phyloP scores from a whole-genome alignment of 2,329 filamentous ascomycete genomes.

The Hirsutella minnesotensis region DNA sequence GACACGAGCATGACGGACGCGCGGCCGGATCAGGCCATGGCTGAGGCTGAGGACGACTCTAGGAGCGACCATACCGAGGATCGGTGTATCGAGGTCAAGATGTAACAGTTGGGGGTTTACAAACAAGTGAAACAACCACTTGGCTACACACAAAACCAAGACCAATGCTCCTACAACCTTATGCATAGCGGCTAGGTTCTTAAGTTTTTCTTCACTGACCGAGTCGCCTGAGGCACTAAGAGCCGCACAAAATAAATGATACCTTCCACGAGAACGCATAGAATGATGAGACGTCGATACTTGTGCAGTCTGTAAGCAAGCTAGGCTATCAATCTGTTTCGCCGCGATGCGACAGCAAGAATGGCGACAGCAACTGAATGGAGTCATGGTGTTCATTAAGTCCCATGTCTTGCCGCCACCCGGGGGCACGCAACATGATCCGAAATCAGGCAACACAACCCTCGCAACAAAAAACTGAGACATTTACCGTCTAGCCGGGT shows the following conservation, averaged over 20 bases:
- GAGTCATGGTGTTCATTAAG: background rate
- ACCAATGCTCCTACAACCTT: no score
- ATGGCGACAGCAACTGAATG: background rate
- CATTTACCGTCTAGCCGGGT: background rate
- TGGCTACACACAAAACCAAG: no score
- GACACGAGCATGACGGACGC: slow-evolving; percentile 9
- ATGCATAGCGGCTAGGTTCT: no score
- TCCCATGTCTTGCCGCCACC: background rate
- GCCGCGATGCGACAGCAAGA: slow-evolving; percentile 4
- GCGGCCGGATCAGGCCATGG: slow-evolving; percentile 1
- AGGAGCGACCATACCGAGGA: background rate
- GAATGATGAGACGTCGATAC: slow-evolving; percentile 9
- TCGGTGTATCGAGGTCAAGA: slow-evolving; percentile 2
- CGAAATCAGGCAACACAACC: background rate
- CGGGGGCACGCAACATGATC: background rate
- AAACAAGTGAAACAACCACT: no score
- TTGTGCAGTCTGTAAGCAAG: slow-evolving; percentile 9
- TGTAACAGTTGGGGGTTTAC: background rate
- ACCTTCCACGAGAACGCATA: no score
- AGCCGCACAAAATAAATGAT: background rate
- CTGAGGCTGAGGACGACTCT: slow-evolving; percentile 1
- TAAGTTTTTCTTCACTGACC: no score
- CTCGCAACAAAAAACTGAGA: background rate
- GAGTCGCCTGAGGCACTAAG: background rate
- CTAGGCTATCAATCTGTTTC: slow-evolving; percentile 6